Evolutionary conservation across 192 early-diverging fungal species (phyloP).

Genomic region (Oehlia diaphana): DNA sequence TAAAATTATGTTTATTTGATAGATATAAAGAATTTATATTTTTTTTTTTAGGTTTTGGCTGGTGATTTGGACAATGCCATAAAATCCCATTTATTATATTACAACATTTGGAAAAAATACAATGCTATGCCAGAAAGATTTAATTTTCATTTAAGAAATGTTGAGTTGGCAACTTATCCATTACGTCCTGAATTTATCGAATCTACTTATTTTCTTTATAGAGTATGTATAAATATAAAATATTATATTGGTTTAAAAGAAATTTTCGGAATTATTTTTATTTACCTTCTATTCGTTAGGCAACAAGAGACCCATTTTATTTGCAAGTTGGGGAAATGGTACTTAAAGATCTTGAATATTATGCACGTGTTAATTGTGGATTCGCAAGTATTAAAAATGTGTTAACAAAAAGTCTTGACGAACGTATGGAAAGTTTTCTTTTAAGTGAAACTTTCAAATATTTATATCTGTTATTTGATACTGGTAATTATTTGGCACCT

Average conservation of each 20-base stretch:
- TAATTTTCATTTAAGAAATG: conserved; percentile 65
- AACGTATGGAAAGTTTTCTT: conserved; percentile 94
- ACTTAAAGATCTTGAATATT: conserved; percentile 72
- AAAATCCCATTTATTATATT: conserved; percentile 78
- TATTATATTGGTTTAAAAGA: too few relatives aligned
- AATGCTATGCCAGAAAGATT: conserved; percentile 87
- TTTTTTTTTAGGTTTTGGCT: conserved; percentile 60
- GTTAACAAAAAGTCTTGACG: conserved; percentile 60
- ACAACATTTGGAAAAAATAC: conserved; percentile 85
- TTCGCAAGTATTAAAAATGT: conserved; percentile 76
- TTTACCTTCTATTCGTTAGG: conserved; percentile 35
- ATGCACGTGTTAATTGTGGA: conserved; percentile 74
- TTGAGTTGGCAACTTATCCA: conserved; percentile 75
- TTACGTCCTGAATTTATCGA: conserved; percentile 94
- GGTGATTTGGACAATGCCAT: conserved; percentile 89
- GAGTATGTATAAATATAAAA: conserved; percentile 31
- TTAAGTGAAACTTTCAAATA: conserved; percentile 96
- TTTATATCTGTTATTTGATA: conserved; percentile 93
- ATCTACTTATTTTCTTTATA: conserved; percentile 90
- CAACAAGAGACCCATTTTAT: conserved; percentile 90
- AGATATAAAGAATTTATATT: not conserved
- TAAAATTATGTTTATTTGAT: not conserved
- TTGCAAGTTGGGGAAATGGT: conserved; percentile 88
- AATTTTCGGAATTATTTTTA: too few relatives aligned
- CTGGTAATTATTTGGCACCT: conserved; percentile 43